These are phyloP conservation scores for Millerago galiae DNA, from an alignment of 805 yeast genomes.

Conservation along the genomic window DNA sequence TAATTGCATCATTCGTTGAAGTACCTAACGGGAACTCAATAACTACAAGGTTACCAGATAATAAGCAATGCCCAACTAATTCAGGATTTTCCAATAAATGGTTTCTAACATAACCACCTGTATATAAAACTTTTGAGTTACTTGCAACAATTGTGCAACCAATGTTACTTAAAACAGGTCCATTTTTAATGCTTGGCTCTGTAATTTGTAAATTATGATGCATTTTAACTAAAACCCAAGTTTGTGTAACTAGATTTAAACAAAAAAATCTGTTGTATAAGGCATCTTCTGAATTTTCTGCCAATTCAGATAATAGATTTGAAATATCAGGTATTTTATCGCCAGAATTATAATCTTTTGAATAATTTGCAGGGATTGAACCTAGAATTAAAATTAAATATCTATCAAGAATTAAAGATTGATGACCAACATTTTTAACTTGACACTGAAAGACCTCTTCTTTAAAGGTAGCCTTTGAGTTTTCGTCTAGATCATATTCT, in stretches of 20 bases:
- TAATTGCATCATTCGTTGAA: too few relatives aligned
- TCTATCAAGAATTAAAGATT: conserved; percentile 13
- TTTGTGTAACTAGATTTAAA: conserved; percentile 10
- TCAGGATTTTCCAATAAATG: too few relatives aligned
- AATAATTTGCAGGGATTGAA: conserved; percentile 7
- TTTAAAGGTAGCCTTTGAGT: conserved; percentile 11
- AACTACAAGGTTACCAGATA: too few relatives aligned
- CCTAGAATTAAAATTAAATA: conserved; percentile 17
- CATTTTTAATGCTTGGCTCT: not conserved
- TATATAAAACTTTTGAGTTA: conserved; percentile 11
- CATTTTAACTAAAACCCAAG: conserved; percentile 12
- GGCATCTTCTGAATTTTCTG: conserved; percentile 1
- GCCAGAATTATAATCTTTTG: not conserved
- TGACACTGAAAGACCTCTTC: conserved; percentile 6
- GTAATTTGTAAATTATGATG: conserved; percentile 8
- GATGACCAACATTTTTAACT: conserved; percentile 15
- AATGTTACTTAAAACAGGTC: conserved; percentile 7
- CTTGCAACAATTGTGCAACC: conserved; percentile 8
- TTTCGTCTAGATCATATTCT: not conserved
- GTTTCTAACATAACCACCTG: conserved; percentile 14
- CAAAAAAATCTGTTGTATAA: conserved; percentile 10
- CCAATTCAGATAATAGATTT: not conserved
- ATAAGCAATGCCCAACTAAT: too few relatives aligned
- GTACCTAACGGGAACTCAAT: too few relatives aligned
- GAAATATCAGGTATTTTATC: conserved; percentile 15